phyloP scores from a whole-genome alignment of 2,329 filamentous ascomycete species.

The Endoconidiophora laricicola region DNA sequence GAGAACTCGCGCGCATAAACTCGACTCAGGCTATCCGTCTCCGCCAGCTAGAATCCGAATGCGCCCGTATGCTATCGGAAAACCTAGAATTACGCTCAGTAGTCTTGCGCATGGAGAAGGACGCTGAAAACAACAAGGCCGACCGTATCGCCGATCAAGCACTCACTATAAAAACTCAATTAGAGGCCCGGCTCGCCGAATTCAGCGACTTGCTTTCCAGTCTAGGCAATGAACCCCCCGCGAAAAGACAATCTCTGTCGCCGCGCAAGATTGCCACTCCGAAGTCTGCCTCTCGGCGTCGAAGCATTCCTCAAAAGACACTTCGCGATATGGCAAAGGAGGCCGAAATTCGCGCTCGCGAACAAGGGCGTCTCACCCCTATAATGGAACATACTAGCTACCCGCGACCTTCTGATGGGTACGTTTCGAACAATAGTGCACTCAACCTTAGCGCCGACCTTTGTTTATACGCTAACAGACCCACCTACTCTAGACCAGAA shows the following conservation, averaged over 20 bases:
- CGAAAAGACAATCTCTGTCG: slow-evolving; percentile 28
- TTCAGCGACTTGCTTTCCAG: slow-evolving; percentile 49
- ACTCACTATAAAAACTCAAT: slow-evolving; percentile 48
- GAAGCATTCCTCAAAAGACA: slow-evolving; percentile 37
- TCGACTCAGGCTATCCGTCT: slow-evolving; percentile 63
- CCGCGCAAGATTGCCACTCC: slow-evolving; percentile 25
- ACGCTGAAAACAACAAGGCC: slow-evolving; percentile 44
- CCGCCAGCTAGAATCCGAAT: slow-evolving; percentile 59
- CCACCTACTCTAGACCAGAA: slow-evolving; percentile 1
- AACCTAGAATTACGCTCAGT: slow-evolving; percentile 59
- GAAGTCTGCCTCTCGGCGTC: slow-evolving; percentile 26
- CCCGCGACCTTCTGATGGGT: slow-evolving; percentile 53
- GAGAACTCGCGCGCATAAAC: slow-evolving; percentile 66
- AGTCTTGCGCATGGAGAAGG: slow-evolving; percentile 51
- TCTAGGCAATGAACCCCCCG: slow-evolving; percentile 44
- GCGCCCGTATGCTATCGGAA: slow-evolving; percentile 57
- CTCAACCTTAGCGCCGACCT: background rate
- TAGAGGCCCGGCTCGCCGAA: slow-evolving; percentile 58
- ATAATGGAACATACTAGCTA: slow-evolving; percentile 56
- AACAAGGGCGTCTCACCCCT: slow-evolving; percentile 43
- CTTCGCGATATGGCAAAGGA: slow-evolving; percentile 40
- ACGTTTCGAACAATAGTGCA: slow-evolving; percentile 18
- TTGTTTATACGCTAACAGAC: background rate
- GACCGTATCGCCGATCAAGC: slow-evolving; percentile 49
- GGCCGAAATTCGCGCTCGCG: slow-evolving; percentile 30